Conservation (phyloP, 139 green algal species). For the Chlorokybus atmophyticus region DNA sequence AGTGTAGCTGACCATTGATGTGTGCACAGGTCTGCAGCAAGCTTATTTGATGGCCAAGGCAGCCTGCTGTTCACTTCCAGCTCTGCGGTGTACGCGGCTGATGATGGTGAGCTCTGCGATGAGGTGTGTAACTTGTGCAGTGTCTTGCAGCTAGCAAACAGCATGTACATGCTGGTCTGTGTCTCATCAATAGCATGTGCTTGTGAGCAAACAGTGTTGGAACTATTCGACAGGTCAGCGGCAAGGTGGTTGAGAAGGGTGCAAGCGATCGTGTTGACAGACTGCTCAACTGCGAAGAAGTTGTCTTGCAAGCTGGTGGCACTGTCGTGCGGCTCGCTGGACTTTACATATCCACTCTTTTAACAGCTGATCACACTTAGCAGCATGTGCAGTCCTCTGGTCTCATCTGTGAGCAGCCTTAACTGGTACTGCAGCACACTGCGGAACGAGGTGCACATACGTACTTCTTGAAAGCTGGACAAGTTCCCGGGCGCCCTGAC, state of each 20-base stretch:
- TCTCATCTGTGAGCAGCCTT: too few species aligned
- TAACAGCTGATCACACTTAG: background rate
- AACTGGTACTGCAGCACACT: slow-evolving; percentile 44
- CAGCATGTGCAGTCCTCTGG: background rate
- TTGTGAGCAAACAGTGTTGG: too few species aligned
- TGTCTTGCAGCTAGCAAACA: too few species aligned
- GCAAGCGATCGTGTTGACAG: too few species aligned
- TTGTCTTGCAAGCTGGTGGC: slow-evolving; percentile 54
- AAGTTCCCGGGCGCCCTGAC: slow-evolving; percentile 22
- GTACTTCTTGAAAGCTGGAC: slow-evolving; percentile 64
- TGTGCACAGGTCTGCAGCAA: slow-evolving; percentile 42
- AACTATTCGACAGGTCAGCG: too few species aligned
- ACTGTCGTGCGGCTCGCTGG: slow-evolving; percentile 82
- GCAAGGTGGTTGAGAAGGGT: too few species aligned
- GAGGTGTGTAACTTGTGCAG: too few species aligned
- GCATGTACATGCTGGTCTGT: too few species aligned
- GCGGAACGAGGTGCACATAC: slow-evolving; percentile 69
- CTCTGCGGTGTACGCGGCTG: slow-evolving; percentile 56
- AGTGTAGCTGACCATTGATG: too few species aligned
- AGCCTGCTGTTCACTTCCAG: slow-evolving; percentile 82
- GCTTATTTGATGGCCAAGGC: slow-evolving; percentile 57
- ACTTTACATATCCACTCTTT: slow-evolving; percentile 52
- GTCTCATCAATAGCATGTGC: too few species aligned
- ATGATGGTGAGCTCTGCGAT: slow-evolving; percentile 45
- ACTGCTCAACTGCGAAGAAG: too few species aligned